Conservation (phyloP, 768 basidiomycete genomes). For the Saitozyma podzolica region DNA sequence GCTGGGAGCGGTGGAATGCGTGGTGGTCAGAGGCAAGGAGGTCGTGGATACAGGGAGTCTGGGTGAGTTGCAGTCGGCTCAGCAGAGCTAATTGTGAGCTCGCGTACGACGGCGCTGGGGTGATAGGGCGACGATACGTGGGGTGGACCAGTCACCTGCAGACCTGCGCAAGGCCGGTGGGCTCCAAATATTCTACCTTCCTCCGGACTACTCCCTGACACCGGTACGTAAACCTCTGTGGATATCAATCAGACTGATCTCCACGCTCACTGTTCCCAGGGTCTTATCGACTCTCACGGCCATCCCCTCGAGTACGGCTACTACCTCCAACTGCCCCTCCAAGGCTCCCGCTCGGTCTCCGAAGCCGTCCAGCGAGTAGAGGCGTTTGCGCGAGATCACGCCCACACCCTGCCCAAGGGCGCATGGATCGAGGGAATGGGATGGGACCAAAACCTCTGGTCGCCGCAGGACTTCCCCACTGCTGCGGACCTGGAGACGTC, state of each 20-base stretch:
- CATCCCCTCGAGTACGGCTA: constrained; percentile 48
- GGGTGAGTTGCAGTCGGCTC: constrained; percentile 15
- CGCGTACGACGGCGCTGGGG: constrained; percentile 25
- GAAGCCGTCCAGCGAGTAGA: constrained; percentile 41
- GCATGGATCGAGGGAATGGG: constrained; percentile 82
- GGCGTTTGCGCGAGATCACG: constrained; percentile 24
- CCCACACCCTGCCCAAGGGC: constrained; percentile 22
- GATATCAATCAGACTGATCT: neutral
- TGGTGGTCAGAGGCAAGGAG: constrained; percentile 32
- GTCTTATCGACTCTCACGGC: constrained; percentile 47
- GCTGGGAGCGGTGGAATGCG: constrained; percentile 36
- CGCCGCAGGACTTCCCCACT: constrained; percentile 75
- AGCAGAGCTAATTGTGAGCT: constrained; percentile 4
- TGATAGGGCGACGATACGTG: constrained; percentile 13
- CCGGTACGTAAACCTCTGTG: constrained; percentile 20
- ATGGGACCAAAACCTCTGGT: constrained; percentile 79
- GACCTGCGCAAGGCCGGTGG: constrained; percentile 11
- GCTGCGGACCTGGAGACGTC: constrained; percentile 74
- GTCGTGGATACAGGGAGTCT: constrained; percentile 40
- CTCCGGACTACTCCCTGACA: constrained; percentile 33
- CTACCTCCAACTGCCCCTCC: constrained; percentile 37
- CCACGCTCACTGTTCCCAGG: constrained; percentile 19
- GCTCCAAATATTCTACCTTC: constrained; percentile 30
- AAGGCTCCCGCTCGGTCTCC: constrained; percentile 25
- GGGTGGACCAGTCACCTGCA: constrained; percentile 10